phyloP scores from a whole-genome alignment of 208 protist genomes.

The Wallacemonas rigidus region DNA sequence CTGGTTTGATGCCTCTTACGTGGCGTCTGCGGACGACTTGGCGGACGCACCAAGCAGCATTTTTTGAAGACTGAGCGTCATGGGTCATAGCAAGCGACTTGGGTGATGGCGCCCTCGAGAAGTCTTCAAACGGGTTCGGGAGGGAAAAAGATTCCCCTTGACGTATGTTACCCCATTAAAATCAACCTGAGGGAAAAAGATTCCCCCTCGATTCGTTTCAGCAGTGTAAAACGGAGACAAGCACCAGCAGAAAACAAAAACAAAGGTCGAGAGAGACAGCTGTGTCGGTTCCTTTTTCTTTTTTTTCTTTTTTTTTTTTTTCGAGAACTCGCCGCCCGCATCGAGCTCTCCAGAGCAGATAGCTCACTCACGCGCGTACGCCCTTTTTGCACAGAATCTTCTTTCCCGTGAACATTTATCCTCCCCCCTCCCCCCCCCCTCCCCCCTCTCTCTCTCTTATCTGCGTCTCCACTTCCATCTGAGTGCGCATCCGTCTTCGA shows the following conservation, averaged over 20 bases:
- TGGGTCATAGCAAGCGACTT: background rate
- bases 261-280: no score
- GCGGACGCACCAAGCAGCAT: conserved; percentile 14
- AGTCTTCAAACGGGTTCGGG: background rate
- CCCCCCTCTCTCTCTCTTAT: background rate
- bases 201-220: background rate
- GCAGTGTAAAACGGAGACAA: no score
- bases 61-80: background rate
- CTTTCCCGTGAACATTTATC: no score
- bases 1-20: conserved; percentile 11
- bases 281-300: background rate
- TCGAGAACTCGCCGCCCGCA: background rate
- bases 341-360: no score
- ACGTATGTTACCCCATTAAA: background rate
- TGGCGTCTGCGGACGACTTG: conserved; percentile 10
- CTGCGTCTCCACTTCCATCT: no score
- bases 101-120: background rate
- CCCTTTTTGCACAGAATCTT: no score
- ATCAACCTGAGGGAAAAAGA: background rate
- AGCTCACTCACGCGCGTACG: no score
- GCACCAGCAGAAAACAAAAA: no score
- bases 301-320: background rate
- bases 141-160: background rate
- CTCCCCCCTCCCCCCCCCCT: no score
- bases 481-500: no score